Evolutionary conservation across 179 eudicot genomes (phyloP), one percentile per base, ranked within the genome.

Genomic region (Silene coronaria): DNA sequence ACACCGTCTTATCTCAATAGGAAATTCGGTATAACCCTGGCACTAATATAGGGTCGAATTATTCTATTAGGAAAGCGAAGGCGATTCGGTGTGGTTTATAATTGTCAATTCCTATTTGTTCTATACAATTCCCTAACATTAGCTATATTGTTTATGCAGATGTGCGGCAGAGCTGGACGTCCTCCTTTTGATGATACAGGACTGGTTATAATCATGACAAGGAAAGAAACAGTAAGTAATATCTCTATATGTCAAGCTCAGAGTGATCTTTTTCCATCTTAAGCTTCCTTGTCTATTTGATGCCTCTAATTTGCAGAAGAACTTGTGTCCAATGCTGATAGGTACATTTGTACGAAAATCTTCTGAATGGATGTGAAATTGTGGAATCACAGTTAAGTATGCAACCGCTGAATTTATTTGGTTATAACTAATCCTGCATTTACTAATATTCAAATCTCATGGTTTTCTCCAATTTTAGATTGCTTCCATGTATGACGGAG

Each of bases 131-230:
- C n/a, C n/a, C n/a, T n/a, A n/a, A n/a, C n/a, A 69, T 17, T 4
- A 46, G 66, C 58, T 68, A 45, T 68, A 73, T 68, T 59, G 38
- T 36, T 71, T 71, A 14, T 85, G 84, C 87, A 93, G 98, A 96
- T 96, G 99, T 82, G 90, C 78, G 99, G 99, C 70, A 89, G 99
- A 83, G 99, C 99, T 80, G 99, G 99, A 7, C 99, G 99, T 80
- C 99, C 99, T 55, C 97, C 99, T 71, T 96, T 93, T 78, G 98
- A 96, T 81, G 98, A 93, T 85, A 91, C 99, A 61, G 98, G 99
- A 68, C 68, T 87, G 85, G 99, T 93, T 84, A 85, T 96, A 75
- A 93, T 96, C 72, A 96, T 96, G 99, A 96, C 99, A 77, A 93
- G 99, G 86, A 93, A 82, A 82, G 99, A 91, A 84, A 93, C 99